Conservation (phyloP, 768 basidiomycete species). For the Paxillus rubicundulus region DNA sequence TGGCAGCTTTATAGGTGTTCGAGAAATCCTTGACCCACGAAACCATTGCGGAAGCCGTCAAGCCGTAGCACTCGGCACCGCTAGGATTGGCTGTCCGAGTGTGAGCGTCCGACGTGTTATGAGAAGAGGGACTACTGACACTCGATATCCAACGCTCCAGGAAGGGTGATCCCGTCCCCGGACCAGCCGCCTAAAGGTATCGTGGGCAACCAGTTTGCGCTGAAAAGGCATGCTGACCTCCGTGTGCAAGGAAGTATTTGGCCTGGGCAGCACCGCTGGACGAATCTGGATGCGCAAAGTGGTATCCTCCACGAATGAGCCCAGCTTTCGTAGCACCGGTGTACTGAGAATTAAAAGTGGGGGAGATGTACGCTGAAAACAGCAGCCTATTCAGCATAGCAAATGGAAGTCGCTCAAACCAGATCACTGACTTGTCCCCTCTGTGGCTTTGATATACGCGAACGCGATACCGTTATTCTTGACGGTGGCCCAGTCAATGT, state of each 20-base stretch:
- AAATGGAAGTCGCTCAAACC: background rate
- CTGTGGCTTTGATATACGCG: conserved; percentile 67
- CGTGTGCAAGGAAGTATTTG: conserved; percentile 53
- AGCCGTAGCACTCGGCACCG: conserved; percentile 53
- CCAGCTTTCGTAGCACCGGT: conserved; percentile 53
- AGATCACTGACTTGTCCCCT: conserved; percentile 45
- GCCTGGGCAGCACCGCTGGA: conserved; percentile 62
- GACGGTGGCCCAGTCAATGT: conserved; percentile 52
- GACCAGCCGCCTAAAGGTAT: conserved; percentile 48
- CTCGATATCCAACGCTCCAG: conserved; percentile 64
- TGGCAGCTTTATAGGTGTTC: conserved; percentile 49
- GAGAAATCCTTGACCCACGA: conserved; percentile 63
- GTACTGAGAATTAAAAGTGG: conserved; percentile 47
- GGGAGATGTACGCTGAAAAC: conserved; percentile 20
- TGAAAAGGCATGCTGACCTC: conserved; percentile 35
- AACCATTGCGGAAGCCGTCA: conserved; percentile 55
- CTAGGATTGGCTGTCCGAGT: conserved; percentile 44
- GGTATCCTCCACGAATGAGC: conserved; percentile 59
- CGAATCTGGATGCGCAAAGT: conserved; percentile 55
- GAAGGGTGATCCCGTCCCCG: conserved; percentile 56
- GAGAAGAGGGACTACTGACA: conserved; percentile 34
- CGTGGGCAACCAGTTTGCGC: background rate
- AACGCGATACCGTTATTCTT: conserved; percentile 50
- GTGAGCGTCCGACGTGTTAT: background rate
- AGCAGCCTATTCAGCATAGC: background rate